Percentiles rank a stretch among this genome's conserved stretches.
Evolutionary conservation across 768 basidiomycete species (phyloP).

Genomic region (Boletus subcaerulescens): DNA sequence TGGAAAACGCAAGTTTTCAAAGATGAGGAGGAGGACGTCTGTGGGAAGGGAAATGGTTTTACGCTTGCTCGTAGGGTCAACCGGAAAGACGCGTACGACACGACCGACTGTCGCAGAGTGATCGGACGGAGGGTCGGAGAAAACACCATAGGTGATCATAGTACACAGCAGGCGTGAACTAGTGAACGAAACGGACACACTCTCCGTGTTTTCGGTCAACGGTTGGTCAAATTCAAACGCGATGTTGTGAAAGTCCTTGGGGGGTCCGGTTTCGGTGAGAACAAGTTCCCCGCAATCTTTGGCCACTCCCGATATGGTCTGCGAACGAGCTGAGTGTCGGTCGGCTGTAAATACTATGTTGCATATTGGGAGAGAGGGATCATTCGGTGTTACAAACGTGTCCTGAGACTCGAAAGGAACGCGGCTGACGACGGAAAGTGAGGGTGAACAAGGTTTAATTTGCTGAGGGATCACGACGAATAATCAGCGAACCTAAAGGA

Average conservation of each 20-base stretch:
- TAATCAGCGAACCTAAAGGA: not conserved
- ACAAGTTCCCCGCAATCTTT: not conserved
- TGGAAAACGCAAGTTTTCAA: conserved; percentile 1
- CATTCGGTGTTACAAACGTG: not conserved
- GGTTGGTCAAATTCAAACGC: conserved; percentile 9
- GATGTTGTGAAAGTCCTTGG: not conserved
- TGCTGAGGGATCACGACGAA: not conserved
- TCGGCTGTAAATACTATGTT: not conserved
- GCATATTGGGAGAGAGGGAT: not conserved
- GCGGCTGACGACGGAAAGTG: not conserved
- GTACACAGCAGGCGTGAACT: not conserved
- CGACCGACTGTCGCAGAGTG: not conserved
- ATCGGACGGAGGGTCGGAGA: not conserved
- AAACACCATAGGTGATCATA: not conserved
- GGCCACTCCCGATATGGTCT: too few species aligned
- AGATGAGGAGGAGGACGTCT: conserved; percentile 7
- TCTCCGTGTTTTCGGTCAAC: conserved; percentile 6
- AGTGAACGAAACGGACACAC: conserved; percentile 13
- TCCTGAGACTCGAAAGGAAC: not conserved
- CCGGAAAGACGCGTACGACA: conserved; percentile 1
- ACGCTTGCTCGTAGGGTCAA: not conserved
- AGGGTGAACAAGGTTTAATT: not conserved
- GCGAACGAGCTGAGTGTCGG: not conserved
- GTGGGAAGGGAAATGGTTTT: conserved; percentile 1
- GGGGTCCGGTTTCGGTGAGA: not conserved